Percentiles rank a stretch among this genome's conserved stretches.
Evolutionary conservation across 805 yeast species (phyloP).

Genomic region (Zygosaccharomyces bisporus): DNA sequence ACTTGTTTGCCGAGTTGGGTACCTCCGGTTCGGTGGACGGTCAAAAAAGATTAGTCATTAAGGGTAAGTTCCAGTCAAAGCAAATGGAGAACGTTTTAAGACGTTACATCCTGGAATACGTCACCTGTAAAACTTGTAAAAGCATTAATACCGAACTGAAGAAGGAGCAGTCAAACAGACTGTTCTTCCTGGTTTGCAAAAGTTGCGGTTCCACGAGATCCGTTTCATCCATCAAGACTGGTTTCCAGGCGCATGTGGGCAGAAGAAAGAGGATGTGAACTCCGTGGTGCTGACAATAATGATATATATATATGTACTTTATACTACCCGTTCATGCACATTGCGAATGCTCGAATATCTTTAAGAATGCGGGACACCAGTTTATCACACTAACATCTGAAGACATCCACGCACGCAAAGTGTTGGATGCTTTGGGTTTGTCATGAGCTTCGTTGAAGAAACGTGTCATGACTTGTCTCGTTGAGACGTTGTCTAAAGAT

Average conservation of each 20-base stretch:
- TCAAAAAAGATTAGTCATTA: slow-evolving; percentile 91
- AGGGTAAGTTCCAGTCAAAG: slow-evolving; percentile 97
- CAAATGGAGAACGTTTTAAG: slow-evolving; percentile 95
- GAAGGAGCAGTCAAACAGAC: slow-evolving; percentile 94
- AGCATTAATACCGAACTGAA: slow-evolving; percentile 93
- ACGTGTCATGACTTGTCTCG: slow-evolving; percentile 29
- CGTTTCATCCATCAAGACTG: slow-evolving; percentile 95
- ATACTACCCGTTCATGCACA: slow-evolving; percentile 5
- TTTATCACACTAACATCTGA: slow-evolving; percentile 50
- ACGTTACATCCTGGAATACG: slow-evolving; percentile 95
- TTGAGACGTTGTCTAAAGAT: slow-evolving; percentile 30
- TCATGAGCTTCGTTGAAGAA: slow-evolving; percentile 24
- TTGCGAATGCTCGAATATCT: slow-evolving; percentile 40
- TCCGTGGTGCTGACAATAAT: slow-evolving; percentile 7
- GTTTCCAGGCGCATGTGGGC: slow-evolving; percentile 98
- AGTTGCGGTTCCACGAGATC: slow-evolving; percentile 98
- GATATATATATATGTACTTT: slow-evolving; percentile 13
- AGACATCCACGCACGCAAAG: slow-evolving; percentile 51
- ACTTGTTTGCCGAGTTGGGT: slow-evolving; percentile 97
- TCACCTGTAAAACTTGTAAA: slow-evolving; percentile 98
- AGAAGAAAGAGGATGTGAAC: slow-evolving; percentile 65
- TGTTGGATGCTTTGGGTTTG: slow-evolving; percentile 34
- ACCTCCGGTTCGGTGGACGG: slow-evolving; percentile 99
- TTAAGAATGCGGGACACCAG: slow-evolving; percentile 69
- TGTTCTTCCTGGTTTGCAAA: slow-evolving; percentile 95